These are phyloP conservation scores for Stephania japonica DNA, from an alignment of 164 flowering plant genomes.

Conservation along the genomic window DNA sequence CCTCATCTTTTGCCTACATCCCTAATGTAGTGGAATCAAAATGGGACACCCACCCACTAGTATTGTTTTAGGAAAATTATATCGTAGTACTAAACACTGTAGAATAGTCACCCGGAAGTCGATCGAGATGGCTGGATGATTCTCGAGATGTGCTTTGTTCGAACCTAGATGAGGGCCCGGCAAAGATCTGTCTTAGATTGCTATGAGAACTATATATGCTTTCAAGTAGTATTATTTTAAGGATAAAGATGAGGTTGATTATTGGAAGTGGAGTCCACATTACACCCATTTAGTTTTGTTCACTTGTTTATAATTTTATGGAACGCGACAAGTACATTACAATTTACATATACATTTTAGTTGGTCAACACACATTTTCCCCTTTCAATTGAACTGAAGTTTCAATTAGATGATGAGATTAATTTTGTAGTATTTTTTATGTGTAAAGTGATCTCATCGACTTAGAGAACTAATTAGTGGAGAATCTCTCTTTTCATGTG, in stretches of 20 bases:
- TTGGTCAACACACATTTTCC: not conserved
- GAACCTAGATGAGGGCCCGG: not conserved
- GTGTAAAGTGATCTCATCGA: not conserved
- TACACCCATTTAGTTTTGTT: not conserved
- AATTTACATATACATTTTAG: not conserved
- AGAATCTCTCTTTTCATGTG: not conserved
- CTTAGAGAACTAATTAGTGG: not conserved
- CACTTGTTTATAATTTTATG: not conserved
- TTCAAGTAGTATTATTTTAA: not conserved
- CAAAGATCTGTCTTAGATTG: not conserved
- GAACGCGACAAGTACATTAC: not conserved
- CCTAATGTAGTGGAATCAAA: constrained; percentile 4
- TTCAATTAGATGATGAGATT: not conserved
- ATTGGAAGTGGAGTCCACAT: not conserved
- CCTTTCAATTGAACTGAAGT: not conserved
- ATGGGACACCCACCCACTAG: constrained; percentile 3
- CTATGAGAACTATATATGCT: not conserved
- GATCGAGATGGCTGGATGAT: not conserved
- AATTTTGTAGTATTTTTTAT: too few relatives aligned
- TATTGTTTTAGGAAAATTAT: not conserved
- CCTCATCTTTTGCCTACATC: constrained; percentile 9
- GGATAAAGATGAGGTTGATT: not conserved
- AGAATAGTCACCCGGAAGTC: not conserved
- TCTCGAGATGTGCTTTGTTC: not conserved
- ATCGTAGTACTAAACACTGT: not conserved